Percentiles rank a stretch among this genome's conserved stretches.
phyloP scores from a whole-genome alignment of 495 filamentous ascomycete genomes.

The Daldinia childiae region DNA sequence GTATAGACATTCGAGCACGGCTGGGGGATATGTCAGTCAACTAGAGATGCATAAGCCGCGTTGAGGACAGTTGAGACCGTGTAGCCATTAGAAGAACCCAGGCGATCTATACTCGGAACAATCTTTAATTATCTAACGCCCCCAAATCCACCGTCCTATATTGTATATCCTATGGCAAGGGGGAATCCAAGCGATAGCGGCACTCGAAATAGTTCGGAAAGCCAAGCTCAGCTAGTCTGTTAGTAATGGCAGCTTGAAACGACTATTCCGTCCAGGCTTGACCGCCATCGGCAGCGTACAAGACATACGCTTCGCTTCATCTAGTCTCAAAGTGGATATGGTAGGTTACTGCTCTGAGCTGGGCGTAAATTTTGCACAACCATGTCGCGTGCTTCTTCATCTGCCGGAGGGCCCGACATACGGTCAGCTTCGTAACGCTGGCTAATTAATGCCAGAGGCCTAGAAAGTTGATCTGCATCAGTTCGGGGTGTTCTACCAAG shows the following conservation, averaged over 20 bases:
- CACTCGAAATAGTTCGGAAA: conserved; percentile 1
- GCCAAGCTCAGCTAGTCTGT: conserved; percentile 19
- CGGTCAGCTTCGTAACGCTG: conserved; percentile 27
- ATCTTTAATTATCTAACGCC: conserved; percentile 18
- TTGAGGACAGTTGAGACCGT: conserved; percentile 7
- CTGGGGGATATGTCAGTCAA: conserved; percentile 20
- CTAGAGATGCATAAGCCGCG: conserved; percentile 15
- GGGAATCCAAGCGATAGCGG: conserved; percentile 3
- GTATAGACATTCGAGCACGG: conserved; percentile 29
- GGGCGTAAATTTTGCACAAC: conserved; percentile 34
- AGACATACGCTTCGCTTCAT: conserved; percentile 15
- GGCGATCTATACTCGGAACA: conserved; percentile 15
- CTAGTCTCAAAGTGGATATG: conserved; percentile 26
- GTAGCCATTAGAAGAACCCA: conserved; percentile 10
- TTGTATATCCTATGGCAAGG: conserved; percentile 4
- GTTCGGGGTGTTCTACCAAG: conserved; percentile 13
- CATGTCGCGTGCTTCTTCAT: conserved; percentile 38
- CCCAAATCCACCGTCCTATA: conserved; percentile 14
- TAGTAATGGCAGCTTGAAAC: conserved; percentile 17
- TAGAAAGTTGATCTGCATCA: conserved; percentile 26
- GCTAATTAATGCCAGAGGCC: conserved; percentile 4
- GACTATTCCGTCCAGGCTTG: conserved; percentile 4
- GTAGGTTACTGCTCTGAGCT: conserved; percentile 15
- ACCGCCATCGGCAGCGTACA: conserved; percentile 34
- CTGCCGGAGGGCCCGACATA: conserved; percentile 30